Base-by-base conservation (phyloP, 805 yeast genomes). In the Saturnispora besseyi region DNA sequence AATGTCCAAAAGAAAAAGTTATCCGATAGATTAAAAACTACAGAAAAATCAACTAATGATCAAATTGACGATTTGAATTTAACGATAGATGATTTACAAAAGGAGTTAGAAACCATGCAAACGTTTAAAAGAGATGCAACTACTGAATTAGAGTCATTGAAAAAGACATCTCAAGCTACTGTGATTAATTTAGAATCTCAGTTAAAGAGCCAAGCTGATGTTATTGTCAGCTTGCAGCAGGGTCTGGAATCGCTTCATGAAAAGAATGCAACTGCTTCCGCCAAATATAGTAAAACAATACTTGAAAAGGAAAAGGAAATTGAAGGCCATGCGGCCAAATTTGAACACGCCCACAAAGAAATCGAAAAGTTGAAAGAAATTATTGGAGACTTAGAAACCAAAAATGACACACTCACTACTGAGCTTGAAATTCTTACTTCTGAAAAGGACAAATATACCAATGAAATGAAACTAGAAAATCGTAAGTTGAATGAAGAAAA, bases 401-500 rank as follows among this genome's bases (percentile, higher is more conserved):
- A 15, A 28, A 38, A 28, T 5, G 12, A 12, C 3, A 10, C 6
- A 26, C 28, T 15, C 9, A 18, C 18, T 28, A 15, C 3, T 26
- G 12, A 45, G 12, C 4, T 36, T 36, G 9, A 26, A 13, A 9
- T 22, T 36, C 10, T 36, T 18, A 36, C 12, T 12, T 9, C 40
- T 11, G 45, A 46, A 33, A 46, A 41, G 26, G 30, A 46, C 15
- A 15, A 15, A 3, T 29, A n/a, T 9, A 21, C n/a, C 4, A 18
- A 11, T 13, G n/a, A 45, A n/a, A 46, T 41, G 44, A 24, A 40
- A 8, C 12, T n/a, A 18, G 40, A 26, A 15, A 46, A 22, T 24
- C 21, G 44, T 5, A 46, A 46, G 18, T 21, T 46, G 8, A 10
- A 9, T 3, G 49, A 46, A 18, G 49, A 46, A n/a, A 38, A 30